Evolutionary conservation across 176 grass and related monocot species (phyloP).

Genomic region (Cocos nucifera): DNA sequence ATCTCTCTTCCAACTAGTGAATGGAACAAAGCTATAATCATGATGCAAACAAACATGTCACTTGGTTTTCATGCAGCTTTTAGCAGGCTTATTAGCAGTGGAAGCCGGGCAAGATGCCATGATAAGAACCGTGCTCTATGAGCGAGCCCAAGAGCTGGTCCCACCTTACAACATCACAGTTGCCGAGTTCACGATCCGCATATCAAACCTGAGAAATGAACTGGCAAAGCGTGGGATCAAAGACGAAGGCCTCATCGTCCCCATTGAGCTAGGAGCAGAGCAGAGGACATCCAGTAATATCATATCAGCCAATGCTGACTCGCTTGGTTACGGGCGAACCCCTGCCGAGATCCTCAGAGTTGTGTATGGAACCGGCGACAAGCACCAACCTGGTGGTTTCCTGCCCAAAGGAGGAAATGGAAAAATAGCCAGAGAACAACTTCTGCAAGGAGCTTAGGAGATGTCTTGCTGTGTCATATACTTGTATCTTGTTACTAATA

Average conservation of each 20-base stretch:
- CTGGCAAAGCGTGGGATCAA: constrained; percentile 56
- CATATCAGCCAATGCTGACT: constrained; percentile 52
- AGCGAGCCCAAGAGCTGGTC: constrained; percentile 27
- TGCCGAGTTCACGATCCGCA: constrained; percentile 48
- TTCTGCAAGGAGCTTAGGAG: constrained; percentile 9
- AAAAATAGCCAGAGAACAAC: constrained; percentile 32
- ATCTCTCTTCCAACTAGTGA: too few relatives aligned
- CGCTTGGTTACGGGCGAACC: constrained; percentile 47
- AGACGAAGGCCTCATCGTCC: constrained; percentile 71
- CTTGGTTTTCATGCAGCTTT: constrained; percentile 18
- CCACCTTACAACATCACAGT: constrained; percentile 57
- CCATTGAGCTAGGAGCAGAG: constrained; percentile 40
- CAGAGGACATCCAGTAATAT: constrained; percentile 44
- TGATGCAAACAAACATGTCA: too few relatives aligned
- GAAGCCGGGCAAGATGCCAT: constrained; percentile 61
- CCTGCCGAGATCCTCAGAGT: constrained; percentile 54
- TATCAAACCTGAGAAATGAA: constrained; percentile 42
- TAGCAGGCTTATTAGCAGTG: constrained; percentile 42
- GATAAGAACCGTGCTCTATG: constrained; percentile 39
- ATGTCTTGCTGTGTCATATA: too few relatives aligned
- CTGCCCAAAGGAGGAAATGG: constrained; percentile 44
- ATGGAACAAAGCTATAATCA: too few relatives aligned
- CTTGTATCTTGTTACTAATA: too few relatives aligned
- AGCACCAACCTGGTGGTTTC: constrained; percentile 44
- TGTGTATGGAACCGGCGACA: constrained; percentile 43